Conservation (phyloP, 768 basidiomycete species). For the Pleurotus cornucopiae region DNA sequence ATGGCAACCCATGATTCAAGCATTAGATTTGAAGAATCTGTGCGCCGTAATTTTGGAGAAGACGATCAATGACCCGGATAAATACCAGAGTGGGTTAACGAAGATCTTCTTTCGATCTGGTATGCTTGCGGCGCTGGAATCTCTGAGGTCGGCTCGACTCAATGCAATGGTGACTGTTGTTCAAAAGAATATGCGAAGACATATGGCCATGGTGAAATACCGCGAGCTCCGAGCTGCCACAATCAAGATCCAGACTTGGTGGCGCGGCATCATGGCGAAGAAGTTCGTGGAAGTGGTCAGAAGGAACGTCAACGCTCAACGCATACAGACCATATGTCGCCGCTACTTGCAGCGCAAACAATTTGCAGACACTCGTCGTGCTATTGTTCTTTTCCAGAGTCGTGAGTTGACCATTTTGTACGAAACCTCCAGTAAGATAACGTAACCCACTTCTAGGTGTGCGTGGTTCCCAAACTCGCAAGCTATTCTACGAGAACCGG, state of each 20-base stretch:
- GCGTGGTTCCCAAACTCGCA: slow-evolving; percentile 72
- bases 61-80: slow-evolving; percentile 91
- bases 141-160: slow-evolving; percentile 81
- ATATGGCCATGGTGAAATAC: slow-evolving; percentile 81
- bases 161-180: slow-evolving; percentile 92
- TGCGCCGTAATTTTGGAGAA: slow-evolving; percentile 81
- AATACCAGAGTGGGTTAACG: slow-evolving; percentile 94
- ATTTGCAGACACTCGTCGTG: slow-evolving; percentile 58
- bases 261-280: slow-evolving; percentile 82
- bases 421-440: background rate
- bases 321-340: slow-evolving; percentile 71
- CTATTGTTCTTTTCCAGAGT: slow-evolving; percentile 76
- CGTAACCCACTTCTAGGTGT: slow-evolving; percentile 41
- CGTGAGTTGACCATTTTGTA: slow-evolving; percentile 48
- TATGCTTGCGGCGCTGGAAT: slow-evolving; percentile 95
- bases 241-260: slow-evolving; percentile 90
- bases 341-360: slow-evolving; percentile 68
- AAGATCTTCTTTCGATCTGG: slow-evolving; percentile 99
- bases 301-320: slow-evolving; percentile 68
- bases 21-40: slow-evolving; percentile 72
- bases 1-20: slow-evolving; percentile 85
- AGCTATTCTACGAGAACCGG: slow-evolving; percentile 51
- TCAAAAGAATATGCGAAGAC: slow-evolving; percentile 94
- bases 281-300: slow-evolving; percentile 67
- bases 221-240: slow-evolving; percentile 64